phyloP scores from a whole-genome alignment of 495 filamentous ascomycete genomes.

The Aspergillus wentii region DNA sequence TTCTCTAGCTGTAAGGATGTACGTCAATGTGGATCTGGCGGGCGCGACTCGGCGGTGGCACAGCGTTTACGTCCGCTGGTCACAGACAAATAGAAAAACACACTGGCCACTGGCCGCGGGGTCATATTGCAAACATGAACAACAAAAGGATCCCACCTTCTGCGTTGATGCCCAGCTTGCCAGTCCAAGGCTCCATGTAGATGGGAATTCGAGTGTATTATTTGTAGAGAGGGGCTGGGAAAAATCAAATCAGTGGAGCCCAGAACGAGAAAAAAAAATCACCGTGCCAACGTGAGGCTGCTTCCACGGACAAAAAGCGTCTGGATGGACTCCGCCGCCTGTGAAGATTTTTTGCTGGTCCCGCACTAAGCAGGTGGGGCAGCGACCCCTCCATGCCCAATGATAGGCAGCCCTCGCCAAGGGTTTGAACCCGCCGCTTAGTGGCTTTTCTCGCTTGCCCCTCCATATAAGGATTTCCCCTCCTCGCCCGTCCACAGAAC shows the following conservation, averaged over 20 bases:
- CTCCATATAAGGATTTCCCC: slow-evolving; percentile 51
- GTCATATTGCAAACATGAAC: slow-evolving; percentile 20
- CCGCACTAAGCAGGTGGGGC: slow-evolving; percentile 21
- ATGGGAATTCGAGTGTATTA: too few species aligned
- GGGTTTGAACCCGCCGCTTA: slow-evolving; percentile 39
- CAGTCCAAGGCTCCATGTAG: too few species aligned
- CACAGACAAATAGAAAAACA: slow-evolving; percentile 18
- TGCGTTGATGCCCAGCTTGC: slow-evolving; percentile 49
- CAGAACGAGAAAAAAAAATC: slow-evolving; percentile 1
- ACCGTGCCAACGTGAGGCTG: slow-evolving; percentile 9
- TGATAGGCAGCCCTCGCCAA: slow-evolving; percentile 18
- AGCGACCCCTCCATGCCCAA: slow-evolving; percentile 24
- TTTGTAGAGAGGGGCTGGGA: too few species aligned
- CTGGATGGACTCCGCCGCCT: slow-evolving; percentile 15
- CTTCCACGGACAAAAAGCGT: slow-evolving; percentile 4
- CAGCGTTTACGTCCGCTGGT: slow-evolving; percentile 1
- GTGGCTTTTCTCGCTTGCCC: slow-evolving; percentile 46
- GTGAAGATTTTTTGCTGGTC: slow-evolving; percentile 36
- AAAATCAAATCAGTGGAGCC: too few species aligned
- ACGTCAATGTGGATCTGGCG: slow-evolving; percentile 14
- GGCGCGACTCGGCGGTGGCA: slow-evolving; percentile 18
- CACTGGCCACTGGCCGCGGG: slow-evolving; percentile 16
- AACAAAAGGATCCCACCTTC: slow-evolving; percentile 23
- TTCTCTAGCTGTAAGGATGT: slow-evolving; percentile 3
- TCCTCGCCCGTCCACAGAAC: slow-evolving; percentile 37